These are phyloP conservation scores for Arthrobotrys iridis DNA, from an alignment of 2,329 filamentous ascomycete genomes.

Conservation along the genomic window DNA sequence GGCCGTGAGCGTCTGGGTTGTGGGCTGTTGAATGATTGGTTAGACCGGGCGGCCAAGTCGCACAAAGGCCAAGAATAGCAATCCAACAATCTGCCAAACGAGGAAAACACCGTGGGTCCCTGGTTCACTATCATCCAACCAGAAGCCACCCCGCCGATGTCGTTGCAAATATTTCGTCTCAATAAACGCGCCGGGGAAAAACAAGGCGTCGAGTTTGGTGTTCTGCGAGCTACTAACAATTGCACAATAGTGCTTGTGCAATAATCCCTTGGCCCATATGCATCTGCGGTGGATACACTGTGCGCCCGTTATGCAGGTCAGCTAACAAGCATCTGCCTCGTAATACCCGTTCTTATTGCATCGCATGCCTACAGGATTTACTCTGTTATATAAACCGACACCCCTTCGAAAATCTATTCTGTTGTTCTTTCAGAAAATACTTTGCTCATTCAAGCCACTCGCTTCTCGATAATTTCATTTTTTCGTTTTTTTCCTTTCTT, in stretches of 20 bases:
- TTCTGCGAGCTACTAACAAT: constrained; percentile 4
- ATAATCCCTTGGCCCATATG: background rate
- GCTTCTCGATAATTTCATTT: constrained; percentile 1
- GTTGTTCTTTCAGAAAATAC: background rate
- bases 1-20: too few relatives aligned
- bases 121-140: constrained; percentile 11
- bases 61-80: constrained; percentile 49
- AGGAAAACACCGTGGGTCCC: constrained; percentile 13
- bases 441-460: constrained; percentile 22
- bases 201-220: constrained; percentile 2
- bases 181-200: constrained; percentile 39
- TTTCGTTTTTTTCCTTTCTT: background rate
- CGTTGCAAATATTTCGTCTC: constrained; percentile 26
- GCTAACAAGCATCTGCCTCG: background rate
- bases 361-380: background rate
- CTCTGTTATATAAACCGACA: constrained; percentile 32
- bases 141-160: constrained; percentile 8
- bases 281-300: background rate
- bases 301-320: constrained; percentile 9
- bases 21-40: constrained; percentile 26
- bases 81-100: background rate
- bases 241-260: background rate
- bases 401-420: constrained; percentile 5
- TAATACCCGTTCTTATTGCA: too few relatives aligned
- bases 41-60: constrained; percentile 10